Evolutionary conservation across 208 protist genomes (phyloP), one percentile per base, ranked within the genome.

Genomic region (Tetramitus jugosus): DNA sequence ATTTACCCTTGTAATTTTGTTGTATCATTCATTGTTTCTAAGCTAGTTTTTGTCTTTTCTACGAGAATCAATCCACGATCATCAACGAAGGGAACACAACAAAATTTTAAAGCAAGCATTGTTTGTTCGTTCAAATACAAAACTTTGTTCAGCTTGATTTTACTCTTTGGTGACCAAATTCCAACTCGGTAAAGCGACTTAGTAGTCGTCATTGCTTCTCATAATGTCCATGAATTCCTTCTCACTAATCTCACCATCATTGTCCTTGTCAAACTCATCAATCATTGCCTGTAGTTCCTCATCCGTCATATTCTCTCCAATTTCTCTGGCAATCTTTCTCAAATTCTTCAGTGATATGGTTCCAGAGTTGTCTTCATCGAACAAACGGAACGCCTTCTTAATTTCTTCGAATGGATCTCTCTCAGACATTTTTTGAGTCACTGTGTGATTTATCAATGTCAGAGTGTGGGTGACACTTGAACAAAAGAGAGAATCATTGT

Each of bases 221-320:
- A 97, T 97, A 69, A 97, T 97, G 43, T 90, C 88, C 14, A 96
- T 81, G 72, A 97, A 97, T 84, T 95, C 92, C 1, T 87, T 87
- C 1, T 85, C 85, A 29, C 85, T 69, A 43, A 91, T 91, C 3
- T 52, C 67, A 17, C 85, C 86, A 31, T 29, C 72, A 39, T 64
- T 74, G 53, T 88, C 60, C 20, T 80, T 75, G 64, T 88, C 85
- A 39, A 82, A 72, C 60, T 88, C 86, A 17, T 8, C 8, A 60
- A 88, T 86, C 69, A 91, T 86, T 45, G 84, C 78, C 68, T 85
- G 84, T n/a, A 91, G 75, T 56, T 91, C 87, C 3, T 90, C 79
- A 49, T 88, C 85, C 65, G 87, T 87, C 6, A 79, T 78, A 13
- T 91, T 86, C 65, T 91, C 87, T 40, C 88, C 88, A 0, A 91